These are phyloP conservation scores for Syncephalastrum contaminatum DNA, from an alignment of 371 early-diverging fungal genomes.

Conservation along the genomic window DNA sequence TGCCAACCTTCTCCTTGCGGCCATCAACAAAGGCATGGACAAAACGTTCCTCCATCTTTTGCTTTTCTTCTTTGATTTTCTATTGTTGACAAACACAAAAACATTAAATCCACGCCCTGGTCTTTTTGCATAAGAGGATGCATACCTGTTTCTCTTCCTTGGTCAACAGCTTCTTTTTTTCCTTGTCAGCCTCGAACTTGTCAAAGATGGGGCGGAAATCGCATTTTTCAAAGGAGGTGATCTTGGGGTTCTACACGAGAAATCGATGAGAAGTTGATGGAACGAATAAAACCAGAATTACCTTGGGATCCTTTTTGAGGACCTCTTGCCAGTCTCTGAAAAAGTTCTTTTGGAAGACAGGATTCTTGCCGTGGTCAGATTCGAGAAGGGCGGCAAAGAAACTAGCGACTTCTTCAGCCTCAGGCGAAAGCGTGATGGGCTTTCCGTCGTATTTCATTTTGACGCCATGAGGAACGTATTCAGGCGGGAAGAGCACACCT, in stretches of 20 bases:
- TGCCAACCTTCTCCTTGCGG: conserved; percentile 95
- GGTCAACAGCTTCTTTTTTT: conserved; percentile 78
- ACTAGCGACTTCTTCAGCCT: conserved; percentile 92
- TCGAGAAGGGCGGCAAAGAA: conserved; percentile 90
- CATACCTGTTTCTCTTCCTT: conserved; percentile 87
- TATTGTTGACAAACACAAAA: conserved; percentile 9
- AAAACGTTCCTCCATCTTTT: conserved; percentile 71
- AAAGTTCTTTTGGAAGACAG: conserved; percentile 88
- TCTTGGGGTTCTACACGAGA: conserved; percentile 57
- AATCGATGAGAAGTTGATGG: background rate
- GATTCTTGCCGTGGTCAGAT: conserved; percentile 84
- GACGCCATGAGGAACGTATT: conserved; percentile 88
- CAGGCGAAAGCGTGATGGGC: conserved; percentile 70
- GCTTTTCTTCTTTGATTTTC: conserved; percentile 74
- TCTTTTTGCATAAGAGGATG: background rate
- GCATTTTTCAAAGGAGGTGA: conserved; percentile 81
- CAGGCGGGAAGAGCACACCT: conserved; percentile 92
- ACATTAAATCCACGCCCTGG: background rate
- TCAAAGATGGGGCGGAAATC: conserved; percentile 89
- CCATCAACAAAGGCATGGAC: conserved; percentile 82
- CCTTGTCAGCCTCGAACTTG: conserved; percentile 75
- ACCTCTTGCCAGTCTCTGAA: conserved; percentile 83
- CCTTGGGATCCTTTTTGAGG: conserved; percentile 63
- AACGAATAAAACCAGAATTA: conserved; percentile 22
- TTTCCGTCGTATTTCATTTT: conserved; percentile 87